A percentile compares a stretch with the other conserved stretches of the same genome.
Conservation (phyloP, 768 basidiomycete genomes). For the Naematelia aurantialba region DNA sequence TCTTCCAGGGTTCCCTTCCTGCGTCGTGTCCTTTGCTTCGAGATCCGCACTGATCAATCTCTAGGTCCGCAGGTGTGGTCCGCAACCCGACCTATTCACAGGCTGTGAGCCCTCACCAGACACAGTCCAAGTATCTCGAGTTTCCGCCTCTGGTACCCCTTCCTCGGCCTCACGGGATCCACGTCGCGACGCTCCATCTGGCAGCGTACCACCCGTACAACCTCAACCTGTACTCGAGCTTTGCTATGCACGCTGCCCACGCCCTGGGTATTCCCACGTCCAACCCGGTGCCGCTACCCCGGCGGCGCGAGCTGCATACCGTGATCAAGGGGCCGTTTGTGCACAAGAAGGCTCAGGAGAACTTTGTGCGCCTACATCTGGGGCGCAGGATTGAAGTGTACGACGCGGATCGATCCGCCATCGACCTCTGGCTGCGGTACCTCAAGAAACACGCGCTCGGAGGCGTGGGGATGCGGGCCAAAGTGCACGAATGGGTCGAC, state of each 20-base stretch:
- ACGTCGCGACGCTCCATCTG: constrained; percentile 77
- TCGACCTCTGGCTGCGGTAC: constrained; percentile 77
- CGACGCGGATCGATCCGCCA: constrained; percentile 74
- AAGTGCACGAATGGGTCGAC: constrained; percentile 69
- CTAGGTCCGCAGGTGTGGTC: too few relatives aligned
- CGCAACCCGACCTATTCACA: too few relatives aligned
- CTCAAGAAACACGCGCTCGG: constrained; percentile 68
- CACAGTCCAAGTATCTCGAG: constrained; percentile 2
- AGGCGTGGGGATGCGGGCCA: constrained; percentile 81
- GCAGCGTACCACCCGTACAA: constrained; percentile 65
- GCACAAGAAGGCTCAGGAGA: constrained; percentile 92
- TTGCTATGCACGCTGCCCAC: constrained; percentile 77
- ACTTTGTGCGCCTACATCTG: constrained; percentile 80
- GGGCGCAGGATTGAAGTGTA: constrained; percentile 84
- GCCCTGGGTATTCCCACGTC: constrained; percentile 66
- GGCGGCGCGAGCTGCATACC: constrained; percentile 72
- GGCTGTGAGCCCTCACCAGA: too few relatives aligned
- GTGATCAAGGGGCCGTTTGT: constrained; percentile 80
- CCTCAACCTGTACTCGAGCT: constrained; percentile 76
- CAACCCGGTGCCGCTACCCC: constrained; percentile 32
- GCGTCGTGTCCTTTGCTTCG: too few relatives aligned
- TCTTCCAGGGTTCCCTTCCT: too few relatives aligned
- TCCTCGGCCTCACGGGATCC: constrained; percentile 44
- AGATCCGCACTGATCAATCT: too few relatives aligned
- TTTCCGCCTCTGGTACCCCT: constrained; percentile 15